A percentile compares a stretch with the other conserved stretches of the same genome.
Evolutionary conservation across 345 rosid genomes (phyloP).

Genomic region (Arabidopsis suecica): DNA sequence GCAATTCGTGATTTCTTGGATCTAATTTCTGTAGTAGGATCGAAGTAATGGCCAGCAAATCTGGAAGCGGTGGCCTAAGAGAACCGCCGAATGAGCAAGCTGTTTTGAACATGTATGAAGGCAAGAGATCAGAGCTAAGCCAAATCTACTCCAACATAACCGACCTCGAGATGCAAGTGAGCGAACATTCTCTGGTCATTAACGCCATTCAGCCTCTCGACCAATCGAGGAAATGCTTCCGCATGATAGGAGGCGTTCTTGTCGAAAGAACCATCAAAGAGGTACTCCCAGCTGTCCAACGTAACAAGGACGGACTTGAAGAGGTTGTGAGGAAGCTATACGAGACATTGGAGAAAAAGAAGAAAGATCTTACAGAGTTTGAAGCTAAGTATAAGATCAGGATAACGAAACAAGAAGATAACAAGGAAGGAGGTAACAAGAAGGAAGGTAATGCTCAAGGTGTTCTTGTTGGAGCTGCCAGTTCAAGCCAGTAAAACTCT

Average conservation of each 20-base stretch:
- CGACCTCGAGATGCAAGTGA: conserved; percentile 93
- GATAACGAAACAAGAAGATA: conserved; percentile 58
- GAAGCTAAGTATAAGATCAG: conserved; percentile 90
- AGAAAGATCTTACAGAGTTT: conserved; percentile 75
- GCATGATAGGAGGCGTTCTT: conserved; percentile 94
- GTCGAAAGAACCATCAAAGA: conserved; percentile 94
- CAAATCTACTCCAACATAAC: conserved; percentile 93
- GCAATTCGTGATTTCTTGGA: background rate
- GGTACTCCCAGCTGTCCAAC: conserved; percentile 92
- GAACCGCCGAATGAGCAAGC: conserved; percentile 76
- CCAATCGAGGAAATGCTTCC: conserved; percentile 79
- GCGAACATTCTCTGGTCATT: conserved; percentile 86
- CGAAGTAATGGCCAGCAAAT: conserved; percentile 63
- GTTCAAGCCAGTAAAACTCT: conserved; percentile 52
- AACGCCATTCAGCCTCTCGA: conserved; percentile 90
- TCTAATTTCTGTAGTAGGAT: conserved; percentile 22
- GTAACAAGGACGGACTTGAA: conserved; percentile 93
- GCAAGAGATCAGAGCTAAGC: conserved; percentile 78
- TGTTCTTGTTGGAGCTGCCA: conserved; percentile 92
- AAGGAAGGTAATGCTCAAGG: conserved; percentile 94
- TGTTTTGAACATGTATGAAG: conserved; percentile 67
- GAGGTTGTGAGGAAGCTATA: conserved; percentile 83
- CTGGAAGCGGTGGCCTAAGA: conserved; percentile 51
- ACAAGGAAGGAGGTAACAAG: conserved; percentile 38
- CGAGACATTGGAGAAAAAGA: conserved; percentile 84